Percentiles rank a stretch among this genome's conserved stretches.
Evolutionary conservation across 257 asterid species (phyloP).

Genomic region (Catharanthus roseus): DNA sequence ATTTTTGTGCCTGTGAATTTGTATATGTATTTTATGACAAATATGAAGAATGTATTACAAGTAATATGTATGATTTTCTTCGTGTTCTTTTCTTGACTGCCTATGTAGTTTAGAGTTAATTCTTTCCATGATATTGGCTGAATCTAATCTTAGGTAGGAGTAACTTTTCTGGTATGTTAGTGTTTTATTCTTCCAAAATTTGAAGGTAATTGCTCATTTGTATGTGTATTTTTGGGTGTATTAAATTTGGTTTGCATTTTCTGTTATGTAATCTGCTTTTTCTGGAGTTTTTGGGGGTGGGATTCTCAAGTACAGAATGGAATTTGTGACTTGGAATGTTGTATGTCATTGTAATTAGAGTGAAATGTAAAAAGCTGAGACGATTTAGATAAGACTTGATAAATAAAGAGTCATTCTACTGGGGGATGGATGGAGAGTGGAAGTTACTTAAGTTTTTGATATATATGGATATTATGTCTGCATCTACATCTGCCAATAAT

Average conservation of each 20-base stretch:
- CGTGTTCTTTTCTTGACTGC: background rate
- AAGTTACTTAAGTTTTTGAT: background rate
- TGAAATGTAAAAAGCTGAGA: background rate
- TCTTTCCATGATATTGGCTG: conserved; percentile 6
- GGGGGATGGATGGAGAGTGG: background rate
- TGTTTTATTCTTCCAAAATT: background rate
- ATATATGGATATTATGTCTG: background rate
- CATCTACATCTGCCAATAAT: background rate
- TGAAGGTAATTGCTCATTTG: background rate
- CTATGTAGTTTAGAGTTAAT: background rate
- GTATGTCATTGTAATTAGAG: background rate
- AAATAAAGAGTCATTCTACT: background rate
- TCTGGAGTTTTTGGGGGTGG: background rate
- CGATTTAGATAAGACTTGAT: background rate
- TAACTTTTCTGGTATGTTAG: background rate
- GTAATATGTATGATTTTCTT: background rate
- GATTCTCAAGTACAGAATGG: background rate
- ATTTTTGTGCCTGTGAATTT: background rate
- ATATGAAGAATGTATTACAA: background rate
- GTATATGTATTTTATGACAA: background rate
- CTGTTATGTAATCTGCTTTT: background rate
- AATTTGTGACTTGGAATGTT: background rate
- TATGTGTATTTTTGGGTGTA: background rate
- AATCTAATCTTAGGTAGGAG: conserved; percentile 16
- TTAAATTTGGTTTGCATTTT: conserved; percentile 3